phyloP scores from a whole-genome alignment of 2,329 filamentous ascomycete species.

The Penicillium sp. region DNA sequence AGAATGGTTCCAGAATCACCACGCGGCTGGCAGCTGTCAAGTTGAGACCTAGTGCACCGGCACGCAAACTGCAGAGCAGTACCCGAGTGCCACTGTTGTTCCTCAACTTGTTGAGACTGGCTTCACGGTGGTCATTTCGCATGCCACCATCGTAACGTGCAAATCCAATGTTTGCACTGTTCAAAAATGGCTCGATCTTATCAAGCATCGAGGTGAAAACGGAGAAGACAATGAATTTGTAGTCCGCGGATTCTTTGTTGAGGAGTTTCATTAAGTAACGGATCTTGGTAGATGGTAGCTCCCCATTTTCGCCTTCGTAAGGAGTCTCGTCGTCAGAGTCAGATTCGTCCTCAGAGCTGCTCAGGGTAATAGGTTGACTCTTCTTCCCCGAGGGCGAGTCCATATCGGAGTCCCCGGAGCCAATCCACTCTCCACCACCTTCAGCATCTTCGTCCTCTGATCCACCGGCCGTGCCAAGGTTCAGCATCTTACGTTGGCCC shows the following conservation, averaged over 20 bases:
- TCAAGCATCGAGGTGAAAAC: constrained; percentile 99
- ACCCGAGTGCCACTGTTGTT: constrained; percentile 75
- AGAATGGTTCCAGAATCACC: constrained; percentile 95
- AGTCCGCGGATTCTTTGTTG: constrained; percentile 70
- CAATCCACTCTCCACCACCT: constrained; percentile 77
- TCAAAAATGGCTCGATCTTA: constrained; percentile 88
- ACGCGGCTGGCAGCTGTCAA: constrained; percentile 91
- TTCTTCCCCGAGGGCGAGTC: constrained; percentile 29
- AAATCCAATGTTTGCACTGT: constrained; percentile 70
- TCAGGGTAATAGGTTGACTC: constrained; percentile 19
- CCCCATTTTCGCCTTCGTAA: constrained; percentile 44
- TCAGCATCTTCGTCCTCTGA: constrained; percentile 86
- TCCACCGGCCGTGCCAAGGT: constrained; percentile 77
- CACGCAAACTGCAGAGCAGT: constrained; percentile 89
- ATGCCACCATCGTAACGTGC: constrained; percentile 94
- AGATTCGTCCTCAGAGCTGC: constrained; percentile 35
- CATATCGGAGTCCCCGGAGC: constrained; percentile 66
- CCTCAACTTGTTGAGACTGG: constrained; percentile 74
- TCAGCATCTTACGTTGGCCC: constrained; percentile 59
- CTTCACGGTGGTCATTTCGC: constrained; percentile 89
- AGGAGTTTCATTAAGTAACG: constrained; percentile 80
- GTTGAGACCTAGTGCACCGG: constrained; percentile 89
- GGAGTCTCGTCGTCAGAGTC: constrained; percentile 45
- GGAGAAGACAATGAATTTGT: constrained; percentile 98
- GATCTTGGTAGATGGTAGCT: constrained; percentile 78